Evolutionary conservation across 768 basidiomycete species (phyloP), one percentile per base, ranked within the genome.

Genomic region (Floccularia luteovirens): DNA sequence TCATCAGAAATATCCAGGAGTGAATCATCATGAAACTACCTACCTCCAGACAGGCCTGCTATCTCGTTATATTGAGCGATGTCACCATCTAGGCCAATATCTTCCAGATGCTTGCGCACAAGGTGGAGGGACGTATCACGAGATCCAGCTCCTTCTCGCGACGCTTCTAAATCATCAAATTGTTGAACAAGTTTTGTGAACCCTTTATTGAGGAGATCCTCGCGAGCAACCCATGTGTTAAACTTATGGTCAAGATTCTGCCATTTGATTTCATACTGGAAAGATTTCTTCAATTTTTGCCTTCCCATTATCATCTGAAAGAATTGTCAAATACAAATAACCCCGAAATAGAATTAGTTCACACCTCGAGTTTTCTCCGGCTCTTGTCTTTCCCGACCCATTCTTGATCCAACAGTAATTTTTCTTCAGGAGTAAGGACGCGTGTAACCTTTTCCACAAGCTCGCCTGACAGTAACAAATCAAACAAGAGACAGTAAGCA

Each of bases 1-100:
- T 32, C 25, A 31, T 24, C 50, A 41, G 48, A 32, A 43, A 28
- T 28, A 22, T 32, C 21, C 16, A 17, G 13, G 25, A 32, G 27
- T 6, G 13, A 32, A 31, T 47, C 13, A n/a, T 41, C 24, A 17
- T 39, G 53, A 42, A 23, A 42, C 28, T 13, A 46, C 67, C 48
- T 56, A 81, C 92, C 93, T 61, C 94, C 94, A 13, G 90, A 93
- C 32, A 97, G 67, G 27, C 94, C 93, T 24, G 79, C 77, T 55
- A 97, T 92, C 64, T 98, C 93, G 55, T 96, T 94, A 64, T 98
- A 97, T 62, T 96, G 90, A 8, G 93, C 93, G 44, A 97, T 97
- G 65, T 97, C 90, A 31, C 93, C 93, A 63, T 97, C 90, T 27
- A 98, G 72, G 24, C 93, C 94, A 48, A 98, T 90, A 49, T 92